These are phyloP conservation scores for Gnomoniopsis smithogilvyi DNA, from an alignment of 2,329 filamentous ascomycete species.

Conservation along the genomic window DNA sequence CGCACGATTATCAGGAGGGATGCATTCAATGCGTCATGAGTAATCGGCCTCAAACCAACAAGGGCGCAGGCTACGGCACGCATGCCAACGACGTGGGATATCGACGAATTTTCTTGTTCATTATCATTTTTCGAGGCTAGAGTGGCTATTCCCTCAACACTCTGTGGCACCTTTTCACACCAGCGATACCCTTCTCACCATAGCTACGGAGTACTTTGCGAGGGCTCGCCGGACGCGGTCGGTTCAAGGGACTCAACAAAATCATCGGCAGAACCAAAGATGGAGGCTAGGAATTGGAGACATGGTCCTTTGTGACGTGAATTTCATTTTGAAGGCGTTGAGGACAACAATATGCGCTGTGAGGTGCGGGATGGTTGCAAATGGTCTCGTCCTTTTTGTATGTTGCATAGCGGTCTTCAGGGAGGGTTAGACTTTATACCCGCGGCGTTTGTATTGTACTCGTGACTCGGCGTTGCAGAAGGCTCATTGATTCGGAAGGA, in stretches of 20 bases:
- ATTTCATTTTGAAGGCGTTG: not conserved
- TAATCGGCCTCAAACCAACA: not conserved
- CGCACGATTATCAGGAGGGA: not conserved
- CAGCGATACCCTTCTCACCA: conserved; percentile 10
- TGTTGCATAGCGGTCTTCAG: conserved; percentile 5
- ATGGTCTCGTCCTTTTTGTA: not conserved
- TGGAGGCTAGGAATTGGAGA: not conserved
- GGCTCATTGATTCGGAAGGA: not conserved
- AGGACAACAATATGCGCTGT: not conserved
- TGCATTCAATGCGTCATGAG: not conserved
- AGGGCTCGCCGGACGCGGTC: not conserved
- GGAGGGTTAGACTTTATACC: conserved; percentile 10
- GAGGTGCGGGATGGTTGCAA: not conserved
- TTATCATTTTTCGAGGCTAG: not conserved
- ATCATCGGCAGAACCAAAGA: not conserved
- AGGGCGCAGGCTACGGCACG: not conserved
- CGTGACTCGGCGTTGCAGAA: conserved; percentile 6
- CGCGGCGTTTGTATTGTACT: conserved; percentile 4
- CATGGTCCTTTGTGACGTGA: not conserved
- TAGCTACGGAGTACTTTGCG: conserved; percentile 1
- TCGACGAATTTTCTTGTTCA: not conserved
- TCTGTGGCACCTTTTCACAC: conserved; percentile 1
- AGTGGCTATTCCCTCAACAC: not conserved
- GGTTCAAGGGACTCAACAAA: not conserved
- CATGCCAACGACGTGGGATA: conserved; percentile 1